Evolutionary conservation across 2,329 filamentous ascomycete genomes (phyloP).

Genomic region (Cryphonectria carpinicola): DNA sequence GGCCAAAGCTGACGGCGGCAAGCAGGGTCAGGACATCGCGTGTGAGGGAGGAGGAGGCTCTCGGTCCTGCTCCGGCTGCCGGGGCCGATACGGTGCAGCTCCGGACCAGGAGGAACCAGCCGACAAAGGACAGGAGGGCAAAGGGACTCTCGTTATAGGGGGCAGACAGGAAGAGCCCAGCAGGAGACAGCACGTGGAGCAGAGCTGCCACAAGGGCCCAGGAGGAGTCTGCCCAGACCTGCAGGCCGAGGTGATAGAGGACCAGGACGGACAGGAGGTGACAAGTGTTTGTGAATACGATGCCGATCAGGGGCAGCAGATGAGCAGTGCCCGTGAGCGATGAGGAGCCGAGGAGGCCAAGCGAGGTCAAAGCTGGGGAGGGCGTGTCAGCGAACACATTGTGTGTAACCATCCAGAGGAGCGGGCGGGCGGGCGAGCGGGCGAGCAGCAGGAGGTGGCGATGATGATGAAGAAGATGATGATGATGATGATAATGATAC

Average conservation of each 20-base stretch:
- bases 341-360: slow-evolving; percentile 10
- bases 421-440: neutral
- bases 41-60: slow-evolving; percentile 33
- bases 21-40: slow-evolving; percentile 59
- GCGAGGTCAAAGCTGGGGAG: slow-evolving; percentile 18
- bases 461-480: too few relatives aligned
- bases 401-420: neutral
- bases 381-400: neutral
- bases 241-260: slow-evolving; percentile 68
- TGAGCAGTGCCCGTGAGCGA: slow-evolving; percentile 8
- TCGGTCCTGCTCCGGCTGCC: slow-evolving; percentile 29
- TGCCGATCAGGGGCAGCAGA: slow-evolving; percentile 57
- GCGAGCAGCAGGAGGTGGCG: too few relatives aligned
- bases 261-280: slow-evolving; percentile 77
- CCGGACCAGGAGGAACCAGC: slow-evolving; percentile 70
- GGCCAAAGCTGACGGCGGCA: slow-evolving; percentile 71
- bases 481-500: neutral
- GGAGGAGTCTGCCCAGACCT: slow-evolving; percentile 55
- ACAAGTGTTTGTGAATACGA: slow-evolving; percentile 70
- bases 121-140: slow-evolving; percentile 75
- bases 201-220: slow-evolving; percentile 70
- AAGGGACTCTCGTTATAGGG: slow-evolving; percentile 84
- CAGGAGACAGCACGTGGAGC: slow-evolving; percentile 84
- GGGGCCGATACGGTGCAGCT: slow-evolving; percentile 39
- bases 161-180: slow-evolving; percentile 85